Evolutionary conservation across 2,329 filamentous ascomycete species (phyloP).

Genomic region (Cladosporium sp.): DNA sequence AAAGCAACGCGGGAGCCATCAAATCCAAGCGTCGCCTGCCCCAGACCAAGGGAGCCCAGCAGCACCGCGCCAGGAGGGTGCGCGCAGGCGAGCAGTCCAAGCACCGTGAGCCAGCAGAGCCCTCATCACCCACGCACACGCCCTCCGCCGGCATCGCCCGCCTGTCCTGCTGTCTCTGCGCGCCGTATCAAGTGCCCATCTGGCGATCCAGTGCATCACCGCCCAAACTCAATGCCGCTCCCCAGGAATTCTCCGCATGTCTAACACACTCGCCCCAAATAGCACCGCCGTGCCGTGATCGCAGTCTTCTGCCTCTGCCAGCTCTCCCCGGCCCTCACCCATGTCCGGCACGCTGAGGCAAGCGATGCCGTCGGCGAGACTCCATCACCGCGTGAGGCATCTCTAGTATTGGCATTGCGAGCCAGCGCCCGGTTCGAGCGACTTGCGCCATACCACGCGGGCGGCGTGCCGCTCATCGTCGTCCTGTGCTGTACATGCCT

Average conservation of each 20-base stretch:
- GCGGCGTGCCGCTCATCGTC: neutral
- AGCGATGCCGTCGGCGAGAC: neutral
- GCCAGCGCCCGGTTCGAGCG: slow-evolving; percentile 1
- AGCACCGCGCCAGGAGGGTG: neutral
- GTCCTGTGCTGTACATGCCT: neutral
- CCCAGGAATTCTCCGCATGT: slow-evolving; percentile 2
- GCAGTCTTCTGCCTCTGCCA: neutral
- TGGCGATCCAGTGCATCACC: neutral
- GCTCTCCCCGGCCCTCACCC: too few species aligned
- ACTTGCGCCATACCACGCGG: slow-evolving; percentile 5
- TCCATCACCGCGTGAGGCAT: neutral
- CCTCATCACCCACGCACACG: neutral
- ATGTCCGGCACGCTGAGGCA: too few species aligned
- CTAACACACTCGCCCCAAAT: neutral
- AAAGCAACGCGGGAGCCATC: slow-evolving; percentile 9
- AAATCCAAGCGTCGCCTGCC: too few species aligned
- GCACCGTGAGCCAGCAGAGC: too few species aligned
- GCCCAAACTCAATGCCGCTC: slow-evolving; percentile 1
- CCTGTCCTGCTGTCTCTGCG: neutral
- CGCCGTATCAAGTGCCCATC: neutral
- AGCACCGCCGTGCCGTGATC: neutral
- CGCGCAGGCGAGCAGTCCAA: slow-evolving; percentile 6
- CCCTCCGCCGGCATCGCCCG: slow-evolving; percentile 3
- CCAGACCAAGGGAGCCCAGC: neutral
- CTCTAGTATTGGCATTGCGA: neutral